Percentiles rank a stretch among this genome's conserved stretches.
These are phyloP conservation scores for Fragosphaeria purpurea DNA, from an alignment of 2,329 filamentous ascomycete genomes.

Conservation along the genomic window DNA sequence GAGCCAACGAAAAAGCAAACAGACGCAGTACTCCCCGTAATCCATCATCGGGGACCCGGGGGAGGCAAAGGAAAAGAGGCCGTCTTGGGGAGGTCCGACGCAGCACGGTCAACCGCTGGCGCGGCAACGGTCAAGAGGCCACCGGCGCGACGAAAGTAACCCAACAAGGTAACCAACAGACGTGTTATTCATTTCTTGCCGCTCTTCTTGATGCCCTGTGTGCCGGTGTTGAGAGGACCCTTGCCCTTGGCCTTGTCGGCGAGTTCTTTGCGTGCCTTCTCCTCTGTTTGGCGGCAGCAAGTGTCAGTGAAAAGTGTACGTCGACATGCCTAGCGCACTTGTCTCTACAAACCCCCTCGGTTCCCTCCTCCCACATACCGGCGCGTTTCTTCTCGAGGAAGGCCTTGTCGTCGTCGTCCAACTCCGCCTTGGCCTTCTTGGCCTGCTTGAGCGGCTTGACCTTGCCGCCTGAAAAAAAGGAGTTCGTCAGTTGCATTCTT, in stretches of 20 bases:
- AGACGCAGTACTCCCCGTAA: too few species aligned
- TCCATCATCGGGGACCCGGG: too few species aligned
- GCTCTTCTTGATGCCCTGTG: constrained; percentile 94
- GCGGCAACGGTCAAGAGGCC: too few species aligned
- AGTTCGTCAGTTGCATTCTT: constrained; percentile 9
- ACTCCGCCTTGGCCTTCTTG: constrained; percentile 74
- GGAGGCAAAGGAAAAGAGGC: too few species aligned
- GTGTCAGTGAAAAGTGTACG: too few species aligned
- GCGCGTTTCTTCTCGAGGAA: constrained; percentile 76
- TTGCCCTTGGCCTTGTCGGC: constrained; percentile 76
- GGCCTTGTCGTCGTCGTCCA: constrained; percentile 80
- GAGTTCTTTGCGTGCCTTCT: constrained; percentile 77
- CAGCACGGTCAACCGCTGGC: too few species aligned
- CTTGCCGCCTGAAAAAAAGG: constrained; percentile 55
- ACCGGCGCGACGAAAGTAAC: too few species aligned
- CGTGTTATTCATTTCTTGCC: constrained; percentile 62
- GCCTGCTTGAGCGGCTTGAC: constrained; percentile 76
- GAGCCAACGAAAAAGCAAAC: too few species aligned
- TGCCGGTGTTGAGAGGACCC: constrained; percentile 74
- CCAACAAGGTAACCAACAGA: too few species aligned
- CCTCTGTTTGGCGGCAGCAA: constrained; percentile 40
- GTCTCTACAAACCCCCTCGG: too few species aligned
- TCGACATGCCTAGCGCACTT: too few species aligned
- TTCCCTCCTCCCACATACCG: constrained; percentile 42
- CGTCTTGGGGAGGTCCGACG: too few species aligned